phyloP scores from a whole-genome alignment of 148 eudicot species.

The Vaccinium macrocarpon region DNA sequence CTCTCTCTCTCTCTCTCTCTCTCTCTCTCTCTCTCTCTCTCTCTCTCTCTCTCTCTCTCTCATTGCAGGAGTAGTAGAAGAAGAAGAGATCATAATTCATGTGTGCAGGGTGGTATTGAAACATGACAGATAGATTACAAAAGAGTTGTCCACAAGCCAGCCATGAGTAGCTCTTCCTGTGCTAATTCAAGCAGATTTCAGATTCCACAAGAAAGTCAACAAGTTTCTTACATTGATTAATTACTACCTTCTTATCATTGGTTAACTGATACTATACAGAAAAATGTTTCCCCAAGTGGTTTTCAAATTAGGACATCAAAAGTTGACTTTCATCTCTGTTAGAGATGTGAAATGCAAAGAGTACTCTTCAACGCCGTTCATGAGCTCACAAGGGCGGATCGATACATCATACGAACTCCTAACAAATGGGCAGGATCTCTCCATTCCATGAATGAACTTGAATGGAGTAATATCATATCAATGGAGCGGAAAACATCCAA shows the following conservation, averaged over 20 bases:
- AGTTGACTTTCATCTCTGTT: not conserved
- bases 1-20: not conserved
- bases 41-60: constrained; percentile 9
- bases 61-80: not conserved
- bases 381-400: not conserved
- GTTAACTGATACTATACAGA: not conserved
- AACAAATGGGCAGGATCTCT: too few relatives aligned
- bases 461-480: too few relatives aligned
- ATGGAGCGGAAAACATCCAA: too few relatives aligned
- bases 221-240: not conserved
- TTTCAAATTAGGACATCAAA: not conserved
- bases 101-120: constrained; percentile 2
- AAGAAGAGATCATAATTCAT: not conserved
- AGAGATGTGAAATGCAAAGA: not conserved
- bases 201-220: not conserved
- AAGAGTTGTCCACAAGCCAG: constrained; percentile 8
- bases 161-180: not conserved
- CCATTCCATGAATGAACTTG: too few relatives aligned
- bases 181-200: not conserved
- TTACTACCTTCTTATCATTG: not conserved
- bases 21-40: constrained; percentile 3
- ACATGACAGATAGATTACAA: constrained; percentile 20
- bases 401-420: not conserved
- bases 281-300: not conserved
- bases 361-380: not conserved